Evolutionary conservation across 257 asterid species (phyloP), one percentile per base, ranked within the genome.

Genomic region (Henckelia pumila): DNA sequence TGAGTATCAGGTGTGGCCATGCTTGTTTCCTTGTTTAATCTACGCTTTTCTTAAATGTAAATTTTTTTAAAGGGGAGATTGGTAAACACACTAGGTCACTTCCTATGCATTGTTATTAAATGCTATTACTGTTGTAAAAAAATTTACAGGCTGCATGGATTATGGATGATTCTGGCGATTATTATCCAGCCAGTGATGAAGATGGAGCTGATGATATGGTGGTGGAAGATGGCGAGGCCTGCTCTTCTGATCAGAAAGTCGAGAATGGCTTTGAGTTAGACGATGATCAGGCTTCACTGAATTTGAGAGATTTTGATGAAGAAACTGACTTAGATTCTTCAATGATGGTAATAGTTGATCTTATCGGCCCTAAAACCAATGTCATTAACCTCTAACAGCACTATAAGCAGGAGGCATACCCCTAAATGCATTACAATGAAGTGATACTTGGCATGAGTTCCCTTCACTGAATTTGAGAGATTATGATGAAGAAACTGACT

Each of bases 91-190:
- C 55, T 19, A 37, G n/a, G n/a, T n/a, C n/a, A n/a, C n/a, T n/a
- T n/a, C 56, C 55, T 71, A 47, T 71, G 70, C 74, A 37, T 13
- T 66, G 5, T 24, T 29, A 63, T 44, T 30, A 10, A 64, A 67
- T 16, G 30, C 64, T 8, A 59, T 24, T 64, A 58, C 57, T 68
- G n/a, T 29, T 66, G 25, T 70, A 64, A 56, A 61, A 55, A 40
- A 58, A 58, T 52, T 64, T 82, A 52, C 90, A 94, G 99, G 95
- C 99, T 66, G 92, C 99, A 73, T 94, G 99, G 99, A 91, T 91
- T 76, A 87, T 83, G 53, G 96, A 93, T 53, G 88, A 83, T 75
- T 88, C 96, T 1, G 96, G 84, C 53, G 79, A 24, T 69, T 96
- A 91, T 25, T 52, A 73, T 77, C 69, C 88, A 32, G 93, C 79